Conservation (phyloP, 176 grass and related monocot species). For the Dactylis glomerata region DNA sequence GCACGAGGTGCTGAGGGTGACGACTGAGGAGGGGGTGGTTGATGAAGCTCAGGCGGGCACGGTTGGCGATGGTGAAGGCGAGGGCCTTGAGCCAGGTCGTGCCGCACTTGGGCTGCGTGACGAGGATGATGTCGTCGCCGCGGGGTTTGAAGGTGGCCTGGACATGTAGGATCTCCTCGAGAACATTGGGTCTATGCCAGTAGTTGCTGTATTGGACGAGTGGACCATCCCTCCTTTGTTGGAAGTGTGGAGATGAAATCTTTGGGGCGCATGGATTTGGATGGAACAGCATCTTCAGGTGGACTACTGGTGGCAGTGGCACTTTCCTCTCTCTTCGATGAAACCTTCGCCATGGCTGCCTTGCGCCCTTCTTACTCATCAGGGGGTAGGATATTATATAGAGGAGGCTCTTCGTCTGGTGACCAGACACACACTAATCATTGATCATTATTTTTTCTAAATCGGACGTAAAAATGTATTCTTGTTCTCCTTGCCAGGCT, state of each 20-base stretch:
- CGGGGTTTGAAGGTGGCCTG: not conserved
- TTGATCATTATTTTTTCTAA: too few relatives aligned
- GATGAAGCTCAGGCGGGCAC: not conserved
- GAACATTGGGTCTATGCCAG: not conserved
- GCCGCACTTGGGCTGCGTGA: not conserved
- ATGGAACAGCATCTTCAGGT: not conserved
- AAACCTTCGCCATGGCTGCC: not conserved
- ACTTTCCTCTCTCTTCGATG: not conserved
- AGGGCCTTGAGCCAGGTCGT: slow-evolving; percentile 3
- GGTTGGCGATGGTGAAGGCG: not conserved
- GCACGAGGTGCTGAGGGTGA: not conserved
- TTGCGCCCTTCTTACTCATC: not conserved
- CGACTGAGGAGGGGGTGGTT: not conserved
- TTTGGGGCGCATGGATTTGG: not conserved
- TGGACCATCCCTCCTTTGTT: not conserved
- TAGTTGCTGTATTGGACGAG: not conserved
- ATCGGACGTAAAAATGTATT: too few relatives aligned
- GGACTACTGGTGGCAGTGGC: not conserved
- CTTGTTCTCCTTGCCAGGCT: too few relatives aligned
- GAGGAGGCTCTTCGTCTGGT: not conserved
- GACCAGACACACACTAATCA: not conserved
- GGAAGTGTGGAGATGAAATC: not conserved
- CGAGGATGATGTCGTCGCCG: not conserved
- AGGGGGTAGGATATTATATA: not conserved
- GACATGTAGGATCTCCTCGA: not conserved